phyloP scores from a whole-genome alignment of 768 basidiomycete genomes.

The Daedaleopsis nitida region DNA sequence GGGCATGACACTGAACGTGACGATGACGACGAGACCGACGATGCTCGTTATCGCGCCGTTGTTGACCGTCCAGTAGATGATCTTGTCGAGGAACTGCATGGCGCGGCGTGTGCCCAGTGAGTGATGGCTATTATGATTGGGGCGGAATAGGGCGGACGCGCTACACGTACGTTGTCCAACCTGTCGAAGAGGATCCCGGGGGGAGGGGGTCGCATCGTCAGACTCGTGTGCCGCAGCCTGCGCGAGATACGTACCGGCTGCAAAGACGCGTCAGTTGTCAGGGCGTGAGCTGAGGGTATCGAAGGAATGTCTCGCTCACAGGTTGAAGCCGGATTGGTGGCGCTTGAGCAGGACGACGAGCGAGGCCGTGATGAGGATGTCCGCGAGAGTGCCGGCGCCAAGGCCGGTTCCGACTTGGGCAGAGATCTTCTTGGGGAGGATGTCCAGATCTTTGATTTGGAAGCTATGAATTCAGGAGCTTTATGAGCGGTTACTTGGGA shows the following conservation, averaged over 20 bases:
- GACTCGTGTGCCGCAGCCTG: no score
- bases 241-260: neutral
- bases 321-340: slow-evolving; percentile 15
- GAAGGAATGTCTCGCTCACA: slow-evolving; percentile 2
- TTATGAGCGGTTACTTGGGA: no score
- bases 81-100: slow-evolving; percentile 11
- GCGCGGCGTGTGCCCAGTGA: no score
- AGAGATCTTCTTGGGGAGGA: slow-evolving; percentile 1
- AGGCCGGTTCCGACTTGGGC: slow-evolving; percentile 9
- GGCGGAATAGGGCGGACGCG: no score
- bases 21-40: slow-evolving; percentile 15
- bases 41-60: slow-evolving; percentile 14
- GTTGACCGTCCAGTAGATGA: slow-evolving; percentile 21
- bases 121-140: no score
- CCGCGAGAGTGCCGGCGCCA: slow-evolving; percentile 15
- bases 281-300: no score
- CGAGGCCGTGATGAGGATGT: slow-evolving; percentile 16
- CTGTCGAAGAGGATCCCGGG: no score
- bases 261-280: no score
- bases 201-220: no score
- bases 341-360: slow-evolving; percentile 8
- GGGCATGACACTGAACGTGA: slow-evolving; percentile 15
- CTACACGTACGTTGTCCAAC: slow-evolving; percentile 11
- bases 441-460: neutral
- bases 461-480: neutral